phyloP scores from a whole-genome alignment of 2,329 filamentous ascomycete genomes.

The Fusarium nanum region DNA sequence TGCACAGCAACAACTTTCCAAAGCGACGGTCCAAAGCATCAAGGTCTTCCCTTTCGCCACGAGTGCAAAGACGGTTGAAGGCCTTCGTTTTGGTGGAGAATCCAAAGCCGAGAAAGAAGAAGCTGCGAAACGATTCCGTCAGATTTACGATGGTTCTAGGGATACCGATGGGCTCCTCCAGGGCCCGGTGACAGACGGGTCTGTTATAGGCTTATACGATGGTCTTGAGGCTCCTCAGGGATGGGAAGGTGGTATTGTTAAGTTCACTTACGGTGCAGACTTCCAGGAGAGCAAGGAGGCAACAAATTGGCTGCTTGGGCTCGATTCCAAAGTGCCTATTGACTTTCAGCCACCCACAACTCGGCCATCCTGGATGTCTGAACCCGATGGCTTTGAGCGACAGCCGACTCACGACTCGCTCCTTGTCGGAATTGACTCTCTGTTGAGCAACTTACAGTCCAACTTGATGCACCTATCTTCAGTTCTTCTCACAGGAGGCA shows the following conservation, averaged over 20 bases:
- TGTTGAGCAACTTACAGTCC: constrained; percentile 77
- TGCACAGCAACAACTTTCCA: constrained; percentile 77
- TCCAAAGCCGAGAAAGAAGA: constrained; percentile 86
- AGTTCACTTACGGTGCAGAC: constrained; percentile 69
- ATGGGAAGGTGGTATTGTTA: constrained; percentile 87
- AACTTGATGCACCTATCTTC: constrained; percentile 89
- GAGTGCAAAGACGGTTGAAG: constrained; percentile 67
- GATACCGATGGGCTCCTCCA: constrained; percentile 73
- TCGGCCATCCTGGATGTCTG: constrained; percentile 67
- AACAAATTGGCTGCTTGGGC: constrained; percentile 78
- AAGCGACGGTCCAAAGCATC: constrained; percentile 72
- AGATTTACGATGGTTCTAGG: constrained; percentile 72
- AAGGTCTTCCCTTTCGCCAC: constrained; percentile 84
- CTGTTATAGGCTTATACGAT: constrained; percentile 73
- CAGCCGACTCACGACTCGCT: constrained; percentile 66
- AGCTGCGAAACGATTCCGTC: constrained; percentile 75
- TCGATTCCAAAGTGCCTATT: constrained; percentile 78
- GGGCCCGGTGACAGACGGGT: constrained; percentile 90
- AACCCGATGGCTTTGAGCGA: constrained; percentile 62
- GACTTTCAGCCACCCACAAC: constrained; percentile 81
- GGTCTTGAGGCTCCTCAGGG: constrained; percentile 66
- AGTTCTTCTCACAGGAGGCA: constrained; percentile 86
- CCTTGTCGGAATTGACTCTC: constrained; percentile 85
- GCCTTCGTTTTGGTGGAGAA: constrained; percentile 88
- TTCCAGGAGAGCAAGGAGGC: constrained; percentile 60